Evolutionary conservation across 2,329 filamentous ascomycete genomes (phyloP), one percentile per base, ranked within the genome.

Genomic region (Epichloe hybrida): DNA sequence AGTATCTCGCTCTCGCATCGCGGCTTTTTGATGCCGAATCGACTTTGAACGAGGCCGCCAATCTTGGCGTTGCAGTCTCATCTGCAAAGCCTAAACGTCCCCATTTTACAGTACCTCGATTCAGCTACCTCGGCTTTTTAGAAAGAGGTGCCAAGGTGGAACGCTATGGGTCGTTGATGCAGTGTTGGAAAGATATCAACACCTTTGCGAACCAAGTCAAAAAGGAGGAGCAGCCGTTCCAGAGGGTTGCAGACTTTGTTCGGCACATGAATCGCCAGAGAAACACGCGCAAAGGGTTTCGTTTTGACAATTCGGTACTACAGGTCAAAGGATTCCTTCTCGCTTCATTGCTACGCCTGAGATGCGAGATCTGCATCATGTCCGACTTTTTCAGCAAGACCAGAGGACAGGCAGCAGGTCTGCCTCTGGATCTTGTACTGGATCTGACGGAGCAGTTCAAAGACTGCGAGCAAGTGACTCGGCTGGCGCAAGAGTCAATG

Each of bases 151-250:
- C 4, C 17, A 23, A 11, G 1, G n/a, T 12, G 1, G 36, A 12
- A 27, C 46, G 46, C 23, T 48, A 48, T 13, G 27, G 27, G 11
- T 35, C 3, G 5, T 20, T 48, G 27, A 35, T 48, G 52, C 5
- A 43, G 54, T 13, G 31, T 23, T 55, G 58, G 54, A 48, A 31
- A 3, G 38, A 46, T 4, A 53, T 60, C 2, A 21, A 48, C 11
- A 17, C 13, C 8, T 57, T 56, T 27, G 37, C 52, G 3, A 46
- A 44, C 0, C 57, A 65, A 34, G 69, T 75, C 0, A 55, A 55
- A 17, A 58, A 59, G 31, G 69, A 76, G 9, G 74, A 77, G 55
- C 73, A 77, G 55, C 74, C 74, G 0, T 75, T 72, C 51, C 68
- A 72, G 36, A 65, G 65, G 0, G 72, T 79, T 1, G 66, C 66